These are phyloP conservation scores for Raddia distichophylla DNA, from an alignment of 176 grass and related monocot species.

Conservation along the genomic window DNA sequence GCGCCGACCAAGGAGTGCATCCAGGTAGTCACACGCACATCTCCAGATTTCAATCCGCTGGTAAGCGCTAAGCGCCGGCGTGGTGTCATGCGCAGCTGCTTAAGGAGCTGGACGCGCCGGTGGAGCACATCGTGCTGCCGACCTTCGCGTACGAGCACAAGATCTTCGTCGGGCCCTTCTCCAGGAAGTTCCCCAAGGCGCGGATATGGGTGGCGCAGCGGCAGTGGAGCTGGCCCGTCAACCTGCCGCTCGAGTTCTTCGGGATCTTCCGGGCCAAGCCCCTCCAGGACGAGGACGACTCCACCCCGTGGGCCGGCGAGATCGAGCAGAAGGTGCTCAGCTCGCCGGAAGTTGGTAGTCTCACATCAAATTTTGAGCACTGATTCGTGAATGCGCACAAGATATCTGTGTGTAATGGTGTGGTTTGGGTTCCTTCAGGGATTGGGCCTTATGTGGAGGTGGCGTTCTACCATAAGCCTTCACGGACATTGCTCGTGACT, in stretches of 20 bases:
- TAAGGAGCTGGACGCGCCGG: conserved; percentile 90
- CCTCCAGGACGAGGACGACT: conserved; percentile 71
- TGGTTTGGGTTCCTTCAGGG: conserved; percentile 54
- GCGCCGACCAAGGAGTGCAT: conserved; percentile 98
- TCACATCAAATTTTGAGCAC: not conserved
- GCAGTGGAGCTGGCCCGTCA: conserved; percentile 98
- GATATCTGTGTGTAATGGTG: not conserved
- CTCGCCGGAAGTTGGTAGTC: conserved; percentile 94
- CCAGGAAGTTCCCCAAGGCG: conserved; percentile 87
- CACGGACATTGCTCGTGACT: conserved; percentile 80
- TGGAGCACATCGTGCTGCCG: conserved; percentile 91
- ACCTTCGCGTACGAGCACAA: conserved; percentile 99
- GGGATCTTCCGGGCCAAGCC: conserved; percentile 84
- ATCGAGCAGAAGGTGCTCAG: conserved; percentile 96
- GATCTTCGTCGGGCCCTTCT: conserved; percentile 93
- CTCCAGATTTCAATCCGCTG: not conserved
- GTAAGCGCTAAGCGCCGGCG: not conserved
- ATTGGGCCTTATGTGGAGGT: conserved; percentile 95
- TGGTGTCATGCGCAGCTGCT: conserved; percentile 55
- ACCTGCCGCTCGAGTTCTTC: conserved; percentile 95
- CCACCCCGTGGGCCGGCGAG: conserved; percentile 79
- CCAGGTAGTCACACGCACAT: conserved; percentile 39
- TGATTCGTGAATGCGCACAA: not conserved
- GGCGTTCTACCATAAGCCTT: conserved; percentile 87
- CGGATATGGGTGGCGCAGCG: conserved; percentile 90